Evolutionary conservation across 2,329 filamentous ascomycete genomes (phyloP), one percentile per base, ranked within the genome.

Genomic region (Knufia petricola): DNA sequence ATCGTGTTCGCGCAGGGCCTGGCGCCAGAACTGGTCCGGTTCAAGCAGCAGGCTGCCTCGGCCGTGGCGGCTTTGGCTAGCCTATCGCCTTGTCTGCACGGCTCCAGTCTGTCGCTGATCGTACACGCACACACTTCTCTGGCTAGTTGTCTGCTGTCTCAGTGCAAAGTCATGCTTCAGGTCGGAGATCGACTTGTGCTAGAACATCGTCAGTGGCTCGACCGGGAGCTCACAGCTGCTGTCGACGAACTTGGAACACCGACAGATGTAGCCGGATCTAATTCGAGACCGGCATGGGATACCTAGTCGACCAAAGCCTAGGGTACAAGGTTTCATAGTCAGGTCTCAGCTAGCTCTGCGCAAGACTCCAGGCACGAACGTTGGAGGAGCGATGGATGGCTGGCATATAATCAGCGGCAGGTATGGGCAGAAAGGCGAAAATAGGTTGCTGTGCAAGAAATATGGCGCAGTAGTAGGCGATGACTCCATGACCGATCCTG

Each of bases 111-210:
- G 17, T 28, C 17, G 10, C 20, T 21, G 13, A 32, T 20, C 17
- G 13, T 47, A 26, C 44, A 26, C 6, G 23, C 17, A 15, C 44
- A 47, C 28, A 12, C 21, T 26, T 30, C 23, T 3, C 28, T 38
- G 34, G 44, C 34, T 7, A 28, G 39, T 17, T 23, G 44, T 20
- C 20, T 39, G 15, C 26, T 30, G 15, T 39, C 23, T 13, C 44
- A 47, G 21, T 39, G 44, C 39, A 6, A 47, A 30, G 26, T 39
- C 15, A 37, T 47, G 44, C 32, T 47, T 39, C 32, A 39, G 17
- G 30, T 47, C 10, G 44, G 44, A 7, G 17, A 38, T 28, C 10
- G 7, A 8, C n/a, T 47, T 13, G 23, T 30, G 15, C 9, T 12
- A 17, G 23, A 47, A 4, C 44, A 47, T 28, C 44, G 32, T 9